Base-by-base conservation (phyloP, 306 rosid genomes). In the Vigna angularis region DNA sequence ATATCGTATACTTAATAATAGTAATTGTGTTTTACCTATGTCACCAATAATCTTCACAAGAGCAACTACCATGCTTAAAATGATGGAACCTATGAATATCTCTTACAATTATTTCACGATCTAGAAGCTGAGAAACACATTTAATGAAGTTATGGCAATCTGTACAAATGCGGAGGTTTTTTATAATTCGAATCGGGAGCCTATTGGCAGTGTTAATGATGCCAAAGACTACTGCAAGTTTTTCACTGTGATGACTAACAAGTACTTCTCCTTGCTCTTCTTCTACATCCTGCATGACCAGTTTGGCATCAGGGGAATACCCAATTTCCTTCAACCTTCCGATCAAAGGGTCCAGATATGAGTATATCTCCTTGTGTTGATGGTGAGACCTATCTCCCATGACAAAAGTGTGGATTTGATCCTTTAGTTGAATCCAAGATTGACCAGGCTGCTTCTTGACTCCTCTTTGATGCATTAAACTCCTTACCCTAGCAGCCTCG, bases 31-130 rank as follows among this genome's bases (percentile, higher is more conserved):
- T 81, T 48, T 14, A 61, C 61, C 75, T 47, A 71, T 24, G 59
- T 93, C 86, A 91, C 97, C 93, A 93, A 85, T 83, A 88, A 84
- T 93, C 91, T 85, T 91, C 87, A 75, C 91, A 93, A 66, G 97
- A 87, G 81, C 96, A 91, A 73, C 55, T 40, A 2, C 96, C 94
- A 2, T 88, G 76, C 82, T 77, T 90, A 71, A 90, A 93, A 79
- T 79, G 91, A 83, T 90, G 97, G 82, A 88, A 91, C 66, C 93
- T 83, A 81, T 86, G 86, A 70, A 79, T 84, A 65, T 93, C 98
- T 85, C 96, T 85, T 15, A 88, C 86, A 53, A 89, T 85, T 64
- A 94, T 86, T 79, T 89, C 88, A 42, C 91, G 88, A 69, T 67
- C 83, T 49, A 91, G 84, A 86, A 91, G 88, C 75, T 85, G 90